A percentile compares a stretch with the other conserved stretches of the same genome.
Conservation (phyloP, 2,329 filamentous ascomycete genomes). For the Aspergillus sp. region DNA sequence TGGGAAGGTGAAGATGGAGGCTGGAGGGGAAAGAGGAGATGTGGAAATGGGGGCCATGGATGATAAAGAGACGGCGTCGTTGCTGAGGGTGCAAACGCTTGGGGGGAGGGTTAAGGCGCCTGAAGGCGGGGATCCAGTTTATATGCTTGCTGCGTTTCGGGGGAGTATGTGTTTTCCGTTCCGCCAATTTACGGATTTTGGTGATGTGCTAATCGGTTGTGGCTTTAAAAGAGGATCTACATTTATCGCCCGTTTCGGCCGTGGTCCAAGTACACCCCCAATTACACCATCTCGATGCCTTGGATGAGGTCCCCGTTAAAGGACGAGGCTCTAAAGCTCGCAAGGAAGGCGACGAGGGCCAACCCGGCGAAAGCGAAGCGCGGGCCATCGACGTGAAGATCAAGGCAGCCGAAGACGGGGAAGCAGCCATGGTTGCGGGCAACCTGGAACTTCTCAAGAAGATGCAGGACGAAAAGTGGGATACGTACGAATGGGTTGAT, state of each 20-base stretch:
- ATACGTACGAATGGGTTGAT: slow-evolving; percentile 25
- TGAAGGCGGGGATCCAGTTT: slow-evolving; percentile 61
- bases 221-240: slow-evolving; percentile 59
- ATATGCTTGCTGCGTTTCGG: slow-evolving; percentile 89
- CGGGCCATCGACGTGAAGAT: slow-evolving; percentile 80
- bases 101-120: slow-evolving; percentile 69
- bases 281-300: slow-evolving; percentile 84
- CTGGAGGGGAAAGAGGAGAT: slow-evolving; percentile 8
- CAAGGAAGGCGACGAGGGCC: slow-evolving; percentile 39
- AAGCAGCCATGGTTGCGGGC: slow-evolving; percentile 54
- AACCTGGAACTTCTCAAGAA: slow-evolving; percentile 69
- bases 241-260: slow-evolving; percentile 74
- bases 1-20: slow-evolving; percentile 17
- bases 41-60: slow-evolving; percentile 27
- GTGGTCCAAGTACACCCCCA: slow-evolving; percentile 86
- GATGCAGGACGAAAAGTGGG: slow-evolving; percentile 55
- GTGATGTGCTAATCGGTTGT: slow-evolving; percentile 3
- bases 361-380: slow-evolving; percentile 45
- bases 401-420: slow-evolving; percentile 63
- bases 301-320: slow-evolving; percentile 53
- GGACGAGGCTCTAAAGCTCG: slow-evolving; percentile 24
- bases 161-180: slow-evolving; percentile 50
- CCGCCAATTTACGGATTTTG: neutral
- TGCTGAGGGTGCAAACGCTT: slow-evolving; percentile 72
- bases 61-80: slow-evolving; percentile 31